A percentile compares a stretch with the other conserved stretches of the same genome.
Evolutionary conservation across 1,284 basidiomycete species (phyloP).

Genomic region (Ustilago crameri): DNA sequence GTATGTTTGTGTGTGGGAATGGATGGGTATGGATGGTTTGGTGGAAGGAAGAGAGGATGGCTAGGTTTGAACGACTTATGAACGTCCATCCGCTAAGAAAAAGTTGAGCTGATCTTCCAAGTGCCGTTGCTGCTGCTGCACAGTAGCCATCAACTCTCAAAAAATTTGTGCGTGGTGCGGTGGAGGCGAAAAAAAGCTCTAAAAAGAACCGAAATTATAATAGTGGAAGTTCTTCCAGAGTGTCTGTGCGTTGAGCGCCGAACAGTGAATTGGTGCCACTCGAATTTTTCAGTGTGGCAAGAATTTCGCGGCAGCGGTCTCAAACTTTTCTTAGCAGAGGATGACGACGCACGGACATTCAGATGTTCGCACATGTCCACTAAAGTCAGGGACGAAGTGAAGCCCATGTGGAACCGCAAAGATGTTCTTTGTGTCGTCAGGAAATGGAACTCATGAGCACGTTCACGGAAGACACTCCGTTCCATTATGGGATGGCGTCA

Average conservation of each 20-base stretch:
- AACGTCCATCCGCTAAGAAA: conserved; percentile 7
- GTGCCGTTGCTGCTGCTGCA: background rate
- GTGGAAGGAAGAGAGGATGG: background rate
- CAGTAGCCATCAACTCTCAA: background rate
- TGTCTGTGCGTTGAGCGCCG: conserved; percentile 27
- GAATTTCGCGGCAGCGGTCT: background rate
- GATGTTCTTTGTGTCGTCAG: too few species aligned
- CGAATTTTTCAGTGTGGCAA: conserved; percentile 18
- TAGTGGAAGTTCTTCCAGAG: conserved; percentile 34
- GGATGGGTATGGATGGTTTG: background rate
- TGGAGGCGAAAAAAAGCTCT: conserved; percentile 12
- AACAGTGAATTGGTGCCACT: background rate
- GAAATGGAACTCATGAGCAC: too few species aligned
- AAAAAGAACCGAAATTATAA: conserved; percentile 8
- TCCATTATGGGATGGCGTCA: too few species aligned
- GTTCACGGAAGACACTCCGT: too few species aligned
- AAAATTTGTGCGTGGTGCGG: conserved; percentile 8
- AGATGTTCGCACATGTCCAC: too few species aligned
- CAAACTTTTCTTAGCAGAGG: conserved; percentile 1
- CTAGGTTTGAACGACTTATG: background rate
- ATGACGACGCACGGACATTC: conserved; percentile 11
- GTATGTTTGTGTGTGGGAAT: background rate
- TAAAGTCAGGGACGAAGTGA: too few species aligned
- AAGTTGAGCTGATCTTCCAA: background rate
- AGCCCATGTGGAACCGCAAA: too few species aligned